These are phyloP conservation scores for Ceratocystis albifundus DNA, from an alignment of 2,329 filamentous ascomycete species.

Conservation along the genomic window DNA sequence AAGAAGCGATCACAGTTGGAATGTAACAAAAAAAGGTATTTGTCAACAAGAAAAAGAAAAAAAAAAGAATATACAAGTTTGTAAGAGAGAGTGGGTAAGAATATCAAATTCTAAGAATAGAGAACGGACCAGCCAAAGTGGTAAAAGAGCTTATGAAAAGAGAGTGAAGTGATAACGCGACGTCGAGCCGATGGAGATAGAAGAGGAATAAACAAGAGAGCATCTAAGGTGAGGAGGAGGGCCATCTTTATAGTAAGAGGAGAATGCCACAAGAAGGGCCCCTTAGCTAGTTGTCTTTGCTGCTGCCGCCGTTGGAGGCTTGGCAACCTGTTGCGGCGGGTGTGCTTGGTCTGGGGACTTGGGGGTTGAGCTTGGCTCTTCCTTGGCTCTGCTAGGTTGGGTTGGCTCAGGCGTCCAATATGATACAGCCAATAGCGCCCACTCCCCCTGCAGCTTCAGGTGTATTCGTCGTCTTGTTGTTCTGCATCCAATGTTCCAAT, in stretches of 20 bases:
- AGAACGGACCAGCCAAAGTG: constrained; percentile 15
- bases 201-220: background rate
- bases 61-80: background rate
- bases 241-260: no score
- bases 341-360: no score
- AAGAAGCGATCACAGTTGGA: constrained; percentile 10
- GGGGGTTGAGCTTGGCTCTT: background rate
- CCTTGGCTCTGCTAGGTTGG: background rate
- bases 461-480: background rate
- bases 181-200: constrained; percentile 20
- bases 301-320: background rate
- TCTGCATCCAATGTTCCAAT: background rate
- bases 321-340: background rate
- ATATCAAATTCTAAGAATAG: constrained; percentile 17
- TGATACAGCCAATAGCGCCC: background rate
- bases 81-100: constrained; percentile 2
- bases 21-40: constrained; percentile 2
- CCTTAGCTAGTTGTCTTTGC: background rate
- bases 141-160: constrained; percentile 10
- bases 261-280: background rate
- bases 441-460: background rate
- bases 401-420: background rate
- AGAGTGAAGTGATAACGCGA: constrained; percentile 15
- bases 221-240: background rate
- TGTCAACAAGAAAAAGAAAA: background rate